Evolutionary conservation across 2,329 filamentous ascomycete genomes (phyloP).

Genomic region (Claviceps humidiphila): DNA sequence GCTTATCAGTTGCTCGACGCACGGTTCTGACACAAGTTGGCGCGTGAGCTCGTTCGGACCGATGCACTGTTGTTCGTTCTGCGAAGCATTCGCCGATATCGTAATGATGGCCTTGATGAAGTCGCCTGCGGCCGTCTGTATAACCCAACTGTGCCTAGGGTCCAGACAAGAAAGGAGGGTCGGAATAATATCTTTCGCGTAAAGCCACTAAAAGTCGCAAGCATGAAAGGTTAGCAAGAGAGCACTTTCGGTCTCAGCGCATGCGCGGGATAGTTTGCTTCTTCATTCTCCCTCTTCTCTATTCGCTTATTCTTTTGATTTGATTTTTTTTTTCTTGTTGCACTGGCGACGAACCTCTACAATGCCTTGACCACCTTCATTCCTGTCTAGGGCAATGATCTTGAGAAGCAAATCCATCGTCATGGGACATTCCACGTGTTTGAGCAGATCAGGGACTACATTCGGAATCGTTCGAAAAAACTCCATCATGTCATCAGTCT

Average conservation of each 20-base stretch:
- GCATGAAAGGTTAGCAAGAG: constrained; percentile 1
- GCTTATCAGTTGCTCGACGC: constrained; percentile 69
- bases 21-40: constrained; percentile 78
- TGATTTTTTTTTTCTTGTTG: background rate
- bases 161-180: constrained; percentile 76
- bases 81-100: constrained; percentile 93
- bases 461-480: constrained; percentile 75
- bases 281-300: background rate
- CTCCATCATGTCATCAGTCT: constrained; percentile 92
- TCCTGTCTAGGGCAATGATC: constrained; percentile 91
- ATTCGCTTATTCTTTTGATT: background rate
- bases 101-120: constrained; percentile 98
- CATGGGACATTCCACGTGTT: constrained; percentile 94
- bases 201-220: constrained; percentile 58
- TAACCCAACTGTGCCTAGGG: constrained; percentile 72
- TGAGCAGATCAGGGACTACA: constrained; percentile 72
- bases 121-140: constrained; percentile 91
- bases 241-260: too few species aligned
- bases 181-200: constrained; percentile 77
- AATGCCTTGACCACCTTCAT: constrained; percentile 79
- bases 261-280: background rate
- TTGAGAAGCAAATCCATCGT: constrained; percentile 96
- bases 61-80: constrained; percentile 97
- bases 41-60: constrained; percentile 93
- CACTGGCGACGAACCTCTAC: constrained; percentile 57